Evolutionary conservation across 345 rosid species (phyloP), one percentile per base, ranked within the genome.

Genomic region (Clarkia xantiana): DNA sequence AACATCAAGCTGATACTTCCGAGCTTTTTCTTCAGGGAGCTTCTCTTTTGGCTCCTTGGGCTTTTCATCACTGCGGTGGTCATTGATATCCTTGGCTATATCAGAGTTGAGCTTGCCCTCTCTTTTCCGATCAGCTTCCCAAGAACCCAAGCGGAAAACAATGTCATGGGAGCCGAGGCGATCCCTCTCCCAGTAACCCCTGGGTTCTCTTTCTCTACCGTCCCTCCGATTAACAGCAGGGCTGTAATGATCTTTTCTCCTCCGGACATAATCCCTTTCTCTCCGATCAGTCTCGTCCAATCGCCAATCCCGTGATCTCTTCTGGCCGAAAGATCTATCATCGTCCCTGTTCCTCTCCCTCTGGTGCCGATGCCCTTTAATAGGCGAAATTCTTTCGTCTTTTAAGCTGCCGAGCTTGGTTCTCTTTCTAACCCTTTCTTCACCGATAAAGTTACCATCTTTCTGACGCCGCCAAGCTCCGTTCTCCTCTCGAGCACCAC

Each of bases 171-270:
- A 74, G 42, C 86, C 91, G 1, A 56, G 59, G 20, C 74, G 75
- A 51, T 83, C 98, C 77, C 94, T 86, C 79, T 83, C 98, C 98
- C 96, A 91, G 46, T 86, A 91, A 56, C 98, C 96, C 52, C 73
- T 81, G 2, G 58, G 55, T 55, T 86, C 94, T 65, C 74, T 62
- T 53, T 71, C 85, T 54, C 72, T 73, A 56, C 74, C 66, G 53
- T 75, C 76, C 60, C 86, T 73, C 69, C 80, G 74, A 53, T 67
- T 34, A 43, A 49, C 55, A 19, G 65, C 65, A 65, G 54, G 36
- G 36, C 36, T 29, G 36, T 29, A 17, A 57, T 70, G 61, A 41
- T 69, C 43, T 29, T 79, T 86, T 66, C 81, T 79, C 59, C 76
- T 81, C 62, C 84, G 68, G 44, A 51, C 52, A 51, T 65, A 62